Percentiles rank a stretch among this genome's conserved stretches.
Evolutionary conservation across 2,329 filamentous ascomycete genomes (phyloP).

Genomic region (Fonsecaea pugnacius): DNA sequence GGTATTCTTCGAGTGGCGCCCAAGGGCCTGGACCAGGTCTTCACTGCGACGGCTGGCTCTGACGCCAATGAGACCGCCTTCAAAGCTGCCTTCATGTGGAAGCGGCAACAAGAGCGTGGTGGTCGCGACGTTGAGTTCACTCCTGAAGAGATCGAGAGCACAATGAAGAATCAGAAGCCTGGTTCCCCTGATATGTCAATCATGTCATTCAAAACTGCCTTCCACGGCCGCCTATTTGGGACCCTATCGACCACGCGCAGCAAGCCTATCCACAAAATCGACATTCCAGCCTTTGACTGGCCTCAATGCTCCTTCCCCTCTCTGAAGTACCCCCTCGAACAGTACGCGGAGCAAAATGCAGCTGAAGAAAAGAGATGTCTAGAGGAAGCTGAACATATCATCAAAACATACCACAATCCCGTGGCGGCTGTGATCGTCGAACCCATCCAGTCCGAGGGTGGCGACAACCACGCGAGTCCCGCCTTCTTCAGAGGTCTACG

Average conservation of each 20-base stretch:
- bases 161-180: constrained; percentile 81
- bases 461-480: constrained; percentile 89
- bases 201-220: constrained; percentile 83
- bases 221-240: constrained; percentile 90
- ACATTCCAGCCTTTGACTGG: constrained; percentile 95
- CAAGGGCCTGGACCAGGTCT: constrained; percentile 82
- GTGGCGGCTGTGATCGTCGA: constrained; percentile 83
- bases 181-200: constrained; percentile 81
- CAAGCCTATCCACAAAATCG: constrained; percentile 93
- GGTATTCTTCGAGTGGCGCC: constrained; percentile 83
- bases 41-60: constrained; percentile 85
- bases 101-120: constrained; percentile 78
- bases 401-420: constrained; percentile 76
- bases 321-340: constrained; percentile 84
- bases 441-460: constrained; percentile 91
- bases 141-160: constrained; percentile 70
- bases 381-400: constrained; percentile 79
- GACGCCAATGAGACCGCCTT: constrained; percentile 94
- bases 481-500: constrained; percentile 85
- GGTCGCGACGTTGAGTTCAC: constrained; percentile 79
- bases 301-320: constrained; percentile 84
- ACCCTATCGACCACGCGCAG: constrained; percentile 85
- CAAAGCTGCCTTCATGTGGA: constrained; percentile 96
- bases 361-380: constrained; percentile 79
- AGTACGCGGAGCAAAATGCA: constrained; percentile 79